phyloP scores from a whole-genome alignment of 208 protist genomes.

The Novymonas esmeraldas region DNA sequence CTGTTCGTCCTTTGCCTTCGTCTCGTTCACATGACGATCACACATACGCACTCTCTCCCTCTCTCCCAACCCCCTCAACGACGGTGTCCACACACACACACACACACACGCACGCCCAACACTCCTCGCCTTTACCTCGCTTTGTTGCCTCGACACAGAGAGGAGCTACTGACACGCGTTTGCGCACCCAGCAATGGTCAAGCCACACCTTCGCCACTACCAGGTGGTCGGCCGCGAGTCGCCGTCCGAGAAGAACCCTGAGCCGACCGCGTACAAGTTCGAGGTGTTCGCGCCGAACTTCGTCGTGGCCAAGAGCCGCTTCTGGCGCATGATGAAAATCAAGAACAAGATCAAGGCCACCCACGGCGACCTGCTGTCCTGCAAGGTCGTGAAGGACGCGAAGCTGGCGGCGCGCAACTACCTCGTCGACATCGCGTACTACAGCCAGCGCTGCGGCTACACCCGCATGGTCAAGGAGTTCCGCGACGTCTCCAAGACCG shows the following conservation, averaged over 20 bases:
- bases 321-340: constrained; percentile 99
- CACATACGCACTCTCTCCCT: neutral
- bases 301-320: constrained; percentile 98
- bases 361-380: constrained; percentile 96
- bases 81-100: no score
- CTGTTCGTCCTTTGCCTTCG: neutral
- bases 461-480: constrained; percentile 99
- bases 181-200: constrained; percentile 53
- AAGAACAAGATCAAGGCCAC: constrained; percentile 99
- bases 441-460: constrained; percentile 97
- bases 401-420: constrained; percentile 99
- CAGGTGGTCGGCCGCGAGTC: constrained; percentile 95
- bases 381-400: constrained; percentile 96
- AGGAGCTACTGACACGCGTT: constrained; percentile 3
- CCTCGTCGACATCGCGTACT: constrained; percentile 98
- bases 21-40: no score
- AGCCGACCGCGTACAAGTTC: constrained; percentile 98
- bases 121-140: no score
- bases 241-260: constrained; percentile 91
- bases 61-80: neutral
- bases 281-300: constrained; percentile 98
- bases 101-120: no score
- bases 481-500: constrained; percentile 95
- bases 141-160: neutral
- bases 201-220: constrained; percentile 92